Evolutionary conservation across 768 basidiomycete species (phyloP), one percentile per base, ranked within the genome.

Genomic region (Termitomyces sp.): DNA sequence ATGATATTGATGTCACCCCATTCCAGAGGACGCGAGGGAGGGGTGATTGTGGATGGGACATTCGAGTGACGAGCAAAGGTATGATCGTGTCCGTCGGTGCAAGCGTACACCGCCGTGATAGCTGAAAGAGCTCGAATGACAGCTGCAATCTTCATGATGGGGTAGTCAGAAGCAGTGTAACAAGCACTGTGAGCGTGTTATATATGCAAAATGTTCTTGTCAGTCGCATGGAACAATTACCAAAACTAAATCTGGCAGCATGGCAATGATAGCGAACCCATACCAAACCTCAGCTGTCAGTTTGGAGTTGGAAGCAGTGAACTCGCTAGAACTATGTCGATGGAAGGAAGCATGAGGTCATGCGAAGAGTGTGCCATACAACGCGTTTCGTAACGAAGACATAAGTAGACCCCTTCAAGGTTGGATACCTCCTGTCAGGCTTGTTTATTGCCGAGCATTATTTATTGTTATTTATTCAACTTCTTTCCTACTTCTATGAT

Each of bases 1-100:
- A 94, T 79, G 64, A 94, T 81, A 67, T 95, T 95, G 67, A 95
- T 78, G 65, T 94, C 91, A n/a, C 87, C 85, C 94, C 93, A 94
- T 52, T 83, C 81, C 14, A 96, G 77, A 24, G 83, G 80, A 20
- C 85, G 76, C 55, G 80, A 79, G 4, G 92, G 92, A 18, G 76
- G 76, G 0, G 82, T 72, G 33, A 86, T 68, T 14, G 72, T 72
- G 14, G 71, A 61, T 47, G 75, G 69, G 6, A n/a, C 43, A 0
- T 80, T 77, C 52, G 71, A 68, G 52, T 74, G 72, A 54, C 78
- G 56, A 55, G 70, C 8, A 32, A 24, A 68, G 24, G 49, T 61
- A 57, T 74, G 54, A 20, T 55, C 46, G 11, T 46, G 54, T 26
- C 32, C 53, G 24, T 55, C 33, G 13, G 45, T 3, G 18, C 54